Evolutionary conservation across 2,329 filamentous ascomycete genomes (phyloP).

Genomic region (Aureobasidium sp.): DNA sequence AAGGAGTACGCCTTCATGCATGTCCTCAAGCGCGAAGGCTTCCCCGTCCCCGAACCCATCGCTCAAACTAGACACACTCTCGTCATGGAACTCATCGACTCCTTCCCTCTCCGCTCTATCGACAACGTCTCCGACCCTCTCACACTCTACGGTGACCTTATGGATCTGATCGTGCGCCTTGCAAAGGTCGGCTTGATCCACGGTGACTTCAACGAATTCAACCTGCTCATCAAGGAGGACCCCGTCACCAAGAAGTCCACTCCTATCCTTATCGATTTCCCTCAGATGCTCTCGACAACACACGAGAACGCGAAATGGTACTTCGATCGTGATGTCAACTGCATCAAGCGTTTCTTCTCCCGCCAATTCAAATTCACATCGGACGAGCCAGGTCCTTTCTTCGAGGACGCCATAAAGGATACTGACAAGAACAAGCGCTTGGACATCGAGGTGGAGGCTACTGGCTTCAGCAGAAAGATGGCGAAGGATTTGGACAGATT

Average conservation of each 20-base stretch:
- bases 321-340: conserved; percentile 91
- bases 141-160: conserved; percentile 81
- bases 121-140: conserved; percentile 75
- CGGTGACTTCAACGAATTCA: conserved; percentile 99
- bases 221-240: conserved; percentile 84
- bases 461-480: conserved; percentile 95
- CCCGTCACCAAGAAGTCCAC: conserved; percentile 27
- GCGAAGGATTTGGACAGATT: conserved; percentile 86
- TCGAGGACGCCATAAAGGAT: conserved; percentile 70
- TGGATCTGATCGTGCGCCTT: conserved; percentile 73
- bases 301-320: conserved; percentile 94
- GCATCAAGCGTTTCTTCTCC: conserved; percentile 90
- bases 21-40: conserved; percentile 71
- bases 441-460: conserved; percentile 83
- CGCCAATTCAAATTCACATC: conserved; percentile 80
- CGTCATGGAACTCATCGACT: conserved; percentile 89
- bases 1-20: conserved; percentile 96
- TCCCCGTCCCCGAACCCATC: conserved; percentile 81
- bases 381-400: conserved; percentile 76
- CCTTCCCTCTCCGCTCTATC: conserved; percentile 85
- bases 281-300: conserved; percentile 94
- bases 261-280: conserved; percentile 92
- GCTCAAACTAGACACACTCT: conserved; percentile 91
- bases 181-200: conserved; percentile 87
- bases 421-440: conserved; percentile 61